These are phyloP conservation scores for Penicillium sumatraense DNA, from an alignment of 2,329 filamentous ascomycete genomes.

Conservation along the genomic window DNA sequence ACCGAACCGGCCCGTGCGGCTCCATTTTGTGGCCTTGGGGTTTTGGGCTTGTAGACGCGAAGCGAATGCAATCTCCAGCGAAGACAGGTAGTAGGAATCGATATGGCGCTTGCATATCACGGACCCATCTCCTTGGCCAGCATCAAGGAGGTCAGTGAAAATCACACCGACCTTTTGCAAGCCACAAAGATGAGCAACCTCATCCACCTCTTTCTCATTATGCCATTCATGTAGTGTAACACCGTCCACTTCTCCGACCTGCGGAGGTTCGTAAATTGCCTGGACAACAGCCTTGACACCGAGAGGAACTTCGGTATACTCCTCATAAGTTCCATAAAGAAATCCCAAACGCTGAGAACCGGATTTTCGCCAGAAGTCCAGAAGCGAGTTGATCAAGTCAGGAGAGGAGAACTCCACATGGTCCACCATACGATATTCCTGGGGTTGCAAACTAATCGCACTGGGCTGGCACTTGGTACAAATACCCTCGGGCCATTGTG, in stretches of 20 bases:
- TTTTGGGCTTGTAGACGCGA: conserved; percentile 85
- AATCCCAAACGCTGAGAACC: conserved; percentile 86
- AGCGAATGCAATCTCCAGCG: conserved; percentile 87
- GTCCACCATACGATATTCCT: conserved; percentile 94
- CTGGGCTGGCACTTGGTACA: conserved; percentile 98
- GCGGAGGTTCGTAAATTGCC: conserved; percentile 95
- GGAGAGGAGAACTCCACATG: conserved; percentile 94
- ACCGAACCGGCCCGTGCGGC: conserved; percentile 89
- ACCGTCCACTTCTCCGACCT: conserved; percentile 85
- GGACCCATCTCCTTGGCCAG: conserved; percentile 78
- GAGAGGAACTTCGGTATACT: conserved; percentile 90
- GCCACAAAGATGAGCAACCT: conserved; percentile 80
- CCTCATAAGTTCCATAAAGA: conserved; percentile 85
- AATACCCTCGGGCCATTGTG: conserved; percentile 92
- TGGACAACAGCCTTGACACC: conserved; percentile 96
- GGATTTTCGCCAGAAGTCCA: conserved; percentile 88
- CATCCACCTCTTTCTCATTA: conserved; percentile 79
- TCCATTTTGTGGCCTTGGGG: conserved; percentile 94
- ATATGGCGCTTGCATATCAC: conserved; percentile 95
- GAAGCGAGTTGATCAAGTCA: conserved; percentile 81
- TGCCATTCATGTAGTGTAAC: conserved; percentile 84
- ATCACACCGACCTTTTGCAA: conserved; percentile 89
- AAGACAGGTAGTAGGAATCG: conserved; percentile 93
- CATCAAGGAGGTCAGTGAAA: conserved; percentile 88
- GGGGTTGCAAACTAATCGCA: conserved; percentile 91